A percentile compares a stretch with the other conserved stretches of the same genome.
Conservation (phyloP, 1,284 basidiomycete species). For the Rhodotorula mucilaginosa region DNA sequence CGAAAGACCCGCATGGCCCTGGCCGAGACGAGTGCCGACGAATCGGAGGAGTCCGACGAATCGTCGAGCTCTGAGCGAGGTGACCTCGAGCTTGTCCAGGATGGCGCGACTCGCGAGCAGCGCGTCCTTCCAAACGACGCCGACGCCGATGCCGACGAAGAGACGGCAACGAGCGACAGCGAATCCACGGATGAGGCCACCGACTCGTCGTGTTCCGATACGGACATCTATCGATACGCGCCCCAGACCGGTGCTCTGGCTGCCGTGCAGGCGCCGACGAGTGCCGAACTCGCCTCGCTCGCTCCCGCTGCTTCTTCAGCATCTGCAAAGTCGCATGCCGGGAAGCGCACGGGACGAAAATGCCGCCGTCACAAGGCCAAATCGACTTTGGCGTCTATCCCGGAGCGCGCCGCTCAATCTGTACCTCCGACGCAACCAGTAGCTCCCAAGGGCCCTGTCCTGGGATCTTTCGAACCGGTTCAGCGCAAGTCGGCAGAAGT, state of each 20-base stretch:
- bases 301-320: slow-evolving; percentile 6
- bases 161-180: slow-evolving; percentile 10
- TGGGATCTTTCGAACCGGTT: slow-evolving; percentile 31
- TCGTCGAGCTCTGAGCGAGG: slow-evolving; percentile 8
- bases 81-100: slow-evolving; percentile 20
- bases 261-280: slow-evolving; percentile 34
- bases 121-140: neutral
- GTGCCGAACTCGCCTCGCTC: slow-evolving; percentile 34
- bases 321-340: neutral
- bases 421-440: neutral
- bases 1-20: slow-evolving; percentile 7
- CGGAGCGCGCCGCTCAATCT: slow-evolving; percentile 1
- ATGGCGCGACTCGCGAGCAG: slow-evolving; percentile 39
- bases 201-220: slow-evolving; percentile 28
- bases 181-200: slow-evolving; percentile 16
- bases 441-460: slow-evolving; percentile 10
- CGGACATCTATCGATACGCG: slow-evolving; percentile 29
- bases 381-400: slow-evolving; percentile 3
- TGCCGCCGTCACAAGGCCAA: slow-evolving; percentile 5
- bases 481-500: neutral
- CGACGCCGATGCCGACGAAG: slow-evolving; percentile 16
- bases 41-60: slow-evolving; percentile 19
- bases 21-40: slow-evolving; percentile 37
- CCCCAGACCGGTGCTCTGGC: slow-evolving; percentile 34
- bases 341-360: slow-evolving; percentile 4